Evolutionary conservation across 1,284 basidiomycete species (phyloP), one percentile per base, ranked within the genome.

Genomic region (Puccinia polysora): DNA sequence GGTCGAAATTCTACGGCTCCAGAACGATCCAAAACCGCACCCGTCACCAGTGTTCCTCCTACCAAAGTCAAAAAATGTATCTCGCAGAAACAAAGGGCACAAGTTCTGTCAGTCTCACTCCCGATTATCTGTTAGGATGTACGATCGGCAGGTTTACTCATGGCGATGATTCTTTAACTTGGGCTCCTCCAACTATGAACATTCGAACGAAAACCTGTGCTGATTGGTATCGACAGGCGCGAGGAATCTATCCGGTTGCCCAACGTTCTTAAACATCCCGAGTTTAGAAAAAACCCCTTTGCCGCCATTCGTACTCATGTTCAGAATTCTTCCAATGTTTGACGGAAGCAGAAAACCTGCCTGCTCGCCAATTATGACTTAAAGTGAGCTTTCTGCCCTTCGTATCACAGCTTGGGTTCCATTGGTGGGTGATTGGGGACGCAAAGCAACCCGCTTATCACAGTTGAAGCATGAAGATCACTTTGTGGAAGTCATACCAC

Each of bases 221-320:
- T n/a, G 10, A 45, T n/a, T 45, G 2, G n/a, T 14, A 28, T 47
- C 20, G 7, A 3, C 38, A 59, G 65, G 43, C 40, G 23, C 18
- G 43, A 59, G 10, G 65, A 69, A 30, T 45, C 65, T 0, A 36
- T 10, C 12, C 38, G 65, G 20, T 50, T 69, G 5, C 65, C 65
- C 7, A 34, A n/a, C 3, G 59, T 69, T 32, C 28, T 69, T 25
- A 69, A 49, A 1, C 53, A 69, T 47, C 55, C 65, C 30, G 55
- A 69, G 34, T 69, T 69, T 32, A 43, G 23, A 40, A 49, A 58
- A 36, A 49, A 69, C 50, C 55, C 53, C 5, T 69, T 69, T 32
- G 53, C 65, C 6, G 65, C 65, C 18, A 58, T 69, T n/a, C 36
- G 65, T 23, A 69, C 55, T 38, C 65, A 69, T n/a, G 10, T 59